Percentiles rank a stretch among this genome's conserved stretches.
Conservation (phyloP, 2,329 filamentous ascomycete genomes). For the Coniochaeta sp. region DNA sequence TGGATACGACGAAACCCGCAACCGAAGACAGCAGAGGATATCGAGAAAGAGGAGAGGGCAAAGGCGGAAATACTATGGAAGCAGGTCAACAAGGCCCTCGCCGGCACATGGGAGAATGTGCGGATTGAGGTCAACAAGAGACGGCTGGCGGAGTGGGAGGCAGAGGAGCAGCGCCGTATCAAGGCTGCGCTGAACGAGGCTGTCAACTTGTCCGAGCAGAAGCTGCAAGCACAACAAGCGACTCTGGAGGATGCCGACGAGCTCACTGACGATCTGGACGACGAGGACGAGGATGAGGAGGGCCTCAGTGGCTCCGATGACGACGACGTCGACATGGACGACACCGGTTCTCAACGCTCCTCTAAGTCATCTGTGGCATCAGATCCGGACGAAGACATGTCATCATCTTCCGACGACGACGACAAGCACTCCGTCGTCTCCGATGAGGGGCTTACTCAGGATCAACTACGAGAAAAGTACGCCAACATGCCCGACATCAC, state of each 20-base stretch:
- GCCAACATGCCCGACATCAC: constrained; percentile 51
- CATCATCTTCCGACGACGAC: constrained; percentile 56
- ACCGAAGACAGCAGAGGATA: constrained; percentile 71
- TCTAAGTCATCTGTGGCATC: constrained; percentile 21
- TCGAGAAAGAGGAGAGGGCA: constrained; percentile 69
- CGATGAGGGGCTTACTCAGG: constrained; percentile 61
- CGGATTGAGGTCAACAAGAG: constrained; percentile 53
- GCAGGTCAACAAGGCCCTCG: constrained; percentile 54
- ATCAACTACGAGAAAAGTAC: constrained; percentile 64
- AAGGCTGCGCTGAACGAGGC: constrained; percentile 67
- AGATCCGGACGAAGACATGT: constrained; percentile 48
- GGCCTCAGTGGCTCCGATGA: constrained; percentile 43
- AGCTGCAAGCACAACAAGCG: constrained; percentile 54
- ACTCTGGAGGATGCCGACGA: constrained; percentile 49
- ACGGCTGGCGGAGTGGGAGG: constrained; percentile 56
- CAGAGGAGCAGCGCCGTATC: constrained; percentile 55
- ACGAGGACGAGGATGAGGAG: constrained; percentile 31
- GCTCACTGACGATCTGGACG: constrained; percentile 30
- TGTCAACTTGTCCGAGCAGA: constrained; percentile 63
- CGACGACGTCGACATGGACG: constrained; percentile 32
- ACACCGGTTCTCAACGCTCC: constrained; percentile 31
- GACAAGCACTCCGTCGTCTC: constrained; percentile 47
- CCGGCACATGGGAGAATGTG: constrained; percentile 59
- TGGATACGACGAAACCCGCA: constrained; percentile 59
- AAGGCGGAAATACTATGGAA: constrained; percentile 64